Evolutionary conservation across 1,284 basidiomycete species (phyloP), one percentile per base, ranked within the genome.

Genomic region (Filobasidium uniguttulatum): DNA sequence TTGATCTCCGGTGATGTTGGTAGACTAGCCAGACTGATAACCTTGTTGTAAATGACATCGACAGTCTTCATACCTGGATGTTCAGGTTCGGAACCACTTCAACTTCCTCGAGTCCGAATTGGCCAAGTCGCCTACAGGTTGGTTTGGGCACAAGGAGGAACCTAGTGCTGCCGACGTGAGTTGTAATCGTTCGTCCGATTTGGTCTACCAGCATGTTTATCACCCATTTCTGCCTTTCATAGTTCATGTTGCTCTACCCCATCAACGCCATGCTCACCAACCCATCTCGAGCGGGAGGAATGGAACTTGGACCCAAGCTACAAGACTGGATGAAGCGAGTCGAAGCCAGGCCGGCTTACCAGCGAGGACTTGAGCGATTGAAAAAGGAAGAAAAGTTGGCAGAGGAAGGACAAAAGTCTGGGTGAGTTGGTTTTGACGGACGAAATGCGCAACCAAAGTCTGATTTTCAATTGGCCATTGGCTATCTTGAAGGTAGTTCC

Each of bases 191-290:
- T 1, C 44, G 20, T 20, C 14, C n/a, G 25, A n/a, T 9, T 20
- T 14, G 26, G 29, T 25, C 29, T 9, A 22, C 5, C 35, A 3
- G 10, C 19, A 14, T 33, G 26, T 19, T 19, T 7, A 38, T 41
- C 7, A 5, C 37, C 14, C 17, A 35, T 14, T 20, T 9, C 17
- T 19, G 12, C 4, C n/a, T 15, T 15, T 20, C 25, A 29, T 50
- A 55, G 54, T 55, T 47, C 43, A 55, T 55, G 54, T 36, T 55
- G 34, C 37, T 40, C 22, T 55, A 43, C 50, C 54, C 54, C 19
- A 45, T 55, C 41, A 31, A 52, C 35, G 23, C 33, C 7, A 35
- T 55, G 23, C 34, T 55, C 46, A 25, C 25, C 2, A 38, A 48
- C 37, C 33, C 46, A 29, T 31, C 29, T 23, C 41, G 50, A 19